phyloP scores from a whole-genome alignment of 2,329 filamentous ascomycete species.

The Fusarium pseudonygamai region DNA sequence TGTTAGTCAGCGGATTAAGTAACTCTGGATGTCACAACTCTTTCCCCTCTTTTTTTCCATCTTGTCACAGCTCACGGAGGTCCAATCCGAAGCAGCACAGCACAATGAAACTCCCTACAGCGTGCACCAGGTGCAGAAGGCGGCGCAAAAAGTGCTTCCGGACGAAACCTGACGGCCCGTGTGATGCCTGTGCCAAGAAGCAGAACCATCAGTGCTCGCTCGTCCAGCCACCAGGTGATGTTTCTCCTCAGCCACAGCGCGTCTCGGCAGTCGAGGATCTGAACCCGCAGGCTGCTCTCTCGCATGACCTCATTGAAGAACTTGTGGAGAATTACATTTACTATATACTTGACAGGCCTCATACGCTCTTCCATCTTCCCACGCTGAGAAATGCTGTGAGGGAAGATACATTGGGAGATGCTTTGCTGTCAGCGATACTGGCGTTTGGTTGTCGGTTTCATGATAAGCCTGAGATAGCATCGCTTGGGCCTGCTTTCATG shows the following conservation, averaged over 20 bases:
- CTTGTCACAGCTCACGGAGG: background rate
- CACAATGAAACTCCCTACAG: background rate
- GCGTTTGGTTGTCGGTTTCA: conserved; percentile 7
- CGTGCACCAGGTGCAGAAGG: conserved; percentile 6
- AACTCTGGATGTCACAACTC: background rate
- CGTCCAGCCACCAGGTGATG: background rate
- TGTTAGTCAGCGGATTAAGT: background rate
- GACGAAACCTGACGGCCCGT: background rate
- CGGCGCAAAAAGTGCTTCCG: conserved; percentile 9
- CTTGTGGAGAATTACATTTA: conserved; percentile 13
- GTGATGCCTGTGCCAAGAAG: conserved; percentile 1
- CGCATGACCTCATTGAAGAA: conserved; percentile 8
- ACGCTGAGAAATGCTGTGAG: background rate
- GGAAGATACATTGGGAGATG: background rate
- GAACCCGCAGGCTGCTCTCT: background rate
- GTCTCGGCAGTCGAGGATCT: background rate
- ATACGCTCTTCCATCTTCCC: background rate
- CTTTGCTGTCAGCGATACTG: background rate
- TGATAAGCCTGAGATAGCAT: background rate
- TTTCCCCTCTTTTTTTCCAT: background rate
- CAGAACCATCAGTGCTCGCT: background rate
- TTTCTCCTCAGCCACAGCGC: background rate
- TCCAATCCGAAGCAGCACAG: background rate
- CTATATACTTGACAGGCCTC: conserved; percentile 9
- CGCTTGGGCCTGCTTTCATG: conserved; percentile 1